phyloP scores from a whole-genome alignment of 805 yeast genomes.

The Gaillardinia entomophila region DNA sequence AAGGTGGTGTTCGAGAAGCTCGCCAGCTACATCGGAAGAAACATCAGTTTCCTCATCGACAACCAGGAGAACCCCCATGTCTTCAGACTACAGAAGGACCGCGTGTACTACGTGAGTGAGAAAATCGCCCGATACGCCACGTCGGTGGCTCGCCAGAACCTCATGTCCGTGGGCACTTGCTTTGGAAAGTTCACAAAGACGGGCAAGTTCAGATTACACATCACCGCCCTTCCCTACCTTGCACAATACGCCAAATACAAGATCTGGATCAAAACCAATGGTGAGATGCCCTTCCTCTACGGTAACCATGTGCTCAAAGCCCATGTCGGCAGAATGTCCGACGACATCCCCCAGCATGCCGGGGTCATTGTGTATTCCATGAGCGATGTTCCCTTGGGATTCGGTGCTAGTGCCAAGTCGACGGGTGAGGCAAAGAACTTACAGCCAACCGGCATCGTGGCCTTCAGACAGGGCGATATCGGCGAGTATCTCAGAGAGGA shows the following conservation, averaged over 20 bases:
- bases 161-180: slow-evolving; percentile 92
- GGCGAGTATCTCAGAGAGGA: slow-evolving; percentile 98
- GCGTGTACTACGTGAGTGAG: slow-evolving; percentile 91
- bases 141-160: slow-evolving; percentile 77
- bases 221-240: slow-evolving; percentile 80
- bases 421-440: slow-evolving; percentile 81
- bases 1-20: slow-evolving; percentile 92
- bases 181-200: slow-evolving; percentile 96
- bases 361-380: slow-evolving; percentile 90
- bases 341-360: slow-evolving; percentile 96
- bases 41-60: slow-evolving; percentile 81
- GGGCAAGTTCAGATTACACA: slow-evolving; percentile 91
- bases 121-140: slow-evolving; percentile 82
- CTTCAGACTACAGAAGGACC: slow-evolving; percentile 90
- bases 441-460: slow-evolving; percentile 92
- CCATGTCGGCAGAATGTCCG: slow-evolving; percentile 93
- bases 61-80: slow-evolving; percentile 87
- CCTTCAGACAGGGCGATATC: slow-evolving; percentile 94
- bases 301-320: slow-evolving; percentile 97
- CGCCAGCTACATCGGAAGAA: slow-evolving; percentile 95
- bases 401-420: slow-evolving; percentile 90
- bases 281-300: slow-evolving; percentile 96
- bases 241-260: slow-evolving; percentile 89
- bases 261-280: slow-evolving; percentile 93
- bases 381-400: slow-evolving; percentile 90